Evolutionary conservation across 192 early-diverging fungal species (phyloP), one percentile per base, ranked within the genome.

Genomic region (Obelidium mucronatum): DNA sequence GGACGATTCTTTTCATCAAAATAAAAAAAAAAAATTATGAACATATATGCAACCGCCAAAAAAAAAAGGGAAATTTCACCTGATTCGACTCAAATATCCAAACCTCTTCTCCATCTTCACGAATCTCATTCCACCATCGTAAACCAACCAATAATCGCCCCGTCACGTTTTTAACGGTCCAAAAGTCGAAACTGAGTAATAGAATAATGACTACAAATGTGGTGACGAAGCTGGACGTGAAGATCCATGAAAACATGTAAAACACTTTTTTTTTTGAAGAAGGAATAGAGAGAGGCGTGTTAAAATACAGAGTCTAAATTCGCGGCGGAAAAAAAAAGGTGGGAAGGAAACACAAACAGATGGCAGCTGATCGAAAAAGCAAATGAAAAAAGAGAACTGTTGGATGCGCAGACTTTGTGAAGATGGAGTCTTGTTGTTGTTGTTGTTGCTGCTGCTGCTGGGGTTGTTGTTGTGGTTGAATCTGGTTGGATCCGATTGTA

Each of bases 121-220:
- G 88, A 74, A 98, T 95, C 82, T 98, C 94, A 83, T 97, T 99
- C 98, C 98, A 99, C 98, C 98, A 99, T 73, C 98, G 90, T 64
- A 99, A 83, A 26, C 98, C 98, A 17, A 99, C 98, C 54, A 99
- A 86, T 44, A 98, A 83, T 59, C 98, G 90, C 0, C 98, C 98
- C 28, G 96, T 93, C 31, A 99, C 93, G 79, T 99, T 99, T 82
- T 99, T 99, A 22, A 98, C 96, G 0, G 95, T 98, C 97, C 97
- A 99, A 79, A 99, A 99, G 68, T 99, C 97, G 83, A 98, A 96
- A 3, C 95, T 90, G 37, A 99, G 90, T 33, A 95, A 86, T 40
- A 99, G 86, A 17, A 97, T 92, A 55, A 93, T 94, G 39, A 98
- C 75, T 17, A 99, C 94, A 81, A 99, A 98, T 2, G 93, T 86